Base-by-base conservation (phyloP, 129 eudicot species). In the Tanacetum coccineum region DNA sequence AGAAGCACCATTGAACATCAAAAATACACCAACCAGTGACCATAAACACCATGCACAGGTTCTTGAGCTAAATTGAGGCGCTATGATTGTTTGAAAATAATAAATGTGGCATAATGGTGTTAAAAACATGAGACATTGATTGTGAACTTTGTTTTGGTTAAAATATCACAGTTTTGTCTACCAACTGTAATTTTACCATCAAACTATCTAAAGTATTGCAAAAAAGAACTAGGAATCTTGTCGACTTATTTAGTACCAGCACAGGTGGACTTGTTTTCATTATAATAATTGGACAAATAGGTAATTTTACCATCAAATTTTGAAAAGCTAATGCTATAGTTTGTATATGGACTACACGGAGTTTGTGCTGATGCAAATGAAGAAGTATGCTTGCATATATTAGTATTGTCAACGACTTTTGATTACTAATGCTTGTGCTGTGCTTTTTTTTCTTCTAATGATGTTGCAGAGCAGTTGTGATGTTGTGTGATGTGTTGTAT, bases 401-500 rank as follows among this genome's bases (percentile, higher is more conserved):
- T 62, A 42, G 20, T 19, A 21, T 13, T 6, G 42, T 62, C 36
- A 9, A 70, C 15, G 53, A 44, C 13, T 12, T 50, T 4, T 73
- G 26, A 52, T 40, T 53, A 25, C 70, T 73, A 73, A 73, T 36
- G 64, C 36, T 54, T 8, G 28, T 64, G 18, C 26, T 44, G 47
- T 39, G 46, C 18, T 8, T 19, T 42, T 58, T 73, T 36, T 7
- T 1, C 6, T 36, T 36, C 9, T 55, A 54, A 2, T 73, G 66
- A 73, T 53, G 71, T 39, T 46, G 50, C 15, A 47, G 58, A 45
- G 48, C 66, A 0, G 59, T 55, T 49, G 21, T 17, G 53, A 66
- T 42, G 71, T 25, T 55, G 65, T 73, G 48, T 20, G 22, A 54
- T 73, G 39, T 45, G 72, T 55, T 64, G 59, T 54, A 65, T 53